These are phyloP conservation scores for Ambrosiella beaveri DNA, from an alignment of 2,329 filamentous ascomycete genomes.

Conservation along the genomic window DNA sequence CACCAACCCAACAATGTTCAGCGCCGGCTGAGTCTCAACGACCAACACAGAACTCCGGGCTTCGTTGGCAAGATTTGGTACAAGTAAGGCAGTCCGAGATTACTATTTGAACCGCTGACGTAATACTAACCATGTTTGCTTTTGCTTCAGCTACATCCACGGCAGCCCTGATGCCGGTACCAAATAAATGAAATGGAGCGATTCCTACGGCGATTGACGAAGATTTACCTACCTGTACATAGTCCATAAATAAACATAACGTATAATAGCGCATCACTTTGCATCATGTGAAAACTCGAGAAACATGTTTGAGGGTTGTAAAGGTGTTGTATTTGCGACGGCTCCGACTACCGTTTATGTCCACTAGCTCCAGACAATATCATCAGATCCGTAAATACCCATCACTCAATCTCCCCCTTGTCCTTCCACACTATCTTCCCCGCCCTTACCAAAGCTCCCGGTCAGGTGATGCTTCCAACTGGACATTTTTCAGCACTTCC, in stretches of 20 bases:
- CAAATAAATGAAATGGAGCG: conserved; percentile 16
- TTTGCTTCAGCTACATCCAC: conserved; percentile 16
- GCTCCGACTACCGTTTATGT: conserved; percentile 1
- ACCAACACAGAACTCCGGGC: conserved; percentile 32
- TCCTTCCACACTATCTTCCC: conserved; percentile 18
- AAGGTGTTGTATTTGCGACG: background rate
- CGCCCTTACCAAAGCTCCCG: conserved; percentile 1
- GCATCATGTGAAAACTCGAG: background rate
- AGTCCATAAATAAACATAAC: background rate
- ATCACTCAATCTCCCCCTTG: conserved; percentile 19
- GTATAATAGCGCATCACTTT: background rate
- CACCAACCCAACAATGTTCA: conserved; percentile 26
- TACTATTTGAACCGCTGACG: background rate
- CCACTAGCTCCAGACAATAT: background rate
- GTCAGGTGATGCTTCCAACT: background rate
- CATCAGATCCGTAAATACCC: background rate
- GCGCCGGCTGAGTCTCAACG: conserved; percentile 37
- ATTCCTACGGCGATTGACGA: background rate
- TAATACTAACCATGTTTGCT: conserved; percentile 1
- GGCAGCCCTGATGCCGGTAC: conserved; percentile 19
- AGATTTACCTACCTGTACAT: background rate
- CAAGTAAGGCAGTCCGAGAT: conserved; percentile 26
- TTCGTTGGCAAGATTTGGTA: conserved; percentile 40
- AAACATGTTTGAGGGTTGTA: conserved; percentile 1
- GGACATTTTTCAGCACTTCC: background rate